Evolutionary conservation across 345 rosid species (phyloP).

Genomic region (Jatropha curcas): DNA sequence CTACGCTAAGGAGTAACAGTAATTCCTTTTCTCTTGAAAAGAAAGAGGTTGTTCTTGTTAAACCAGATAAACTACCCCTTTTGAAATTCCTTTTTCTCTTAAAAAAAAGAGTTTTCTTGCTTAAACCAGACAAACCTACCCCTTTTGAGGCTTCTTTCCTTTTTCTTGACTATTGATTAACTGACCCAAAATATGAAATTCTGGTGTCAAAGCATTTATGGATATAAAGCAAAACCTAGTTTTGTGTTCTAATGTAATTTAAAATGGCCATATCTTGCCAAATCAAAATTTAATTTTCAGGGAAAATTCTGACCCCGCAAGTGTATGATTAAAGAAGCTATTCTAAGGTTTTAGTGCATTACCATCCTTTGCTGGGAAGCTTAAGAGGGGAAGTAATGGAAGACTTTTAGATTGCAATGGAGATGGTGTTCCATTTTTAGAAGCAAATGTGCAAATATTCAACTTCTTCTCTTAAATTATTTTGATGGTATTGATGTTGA

Average conservation of each 20-base stretch:
- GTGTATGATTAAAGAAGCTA: slow-evolving; percentile 43
- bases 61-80: too few relatives aligned
- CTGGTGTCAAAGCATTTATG: slow-evolving; percentile 49
- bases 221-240: slow-evolving; percentile 27
- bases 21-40: too few relatives aligned
- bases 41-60: too few relatives aligned
- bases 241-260: background rate
- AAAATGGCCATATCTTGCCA: background rate
- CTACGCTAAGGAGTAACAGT: too few relatives aligned
- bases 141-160: slow-evolving; percentile 47
- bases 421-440: slow-evolving; percentile 57
- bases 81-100: slow-evolving; percentile 28
- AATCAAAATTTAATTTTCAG: background rate
- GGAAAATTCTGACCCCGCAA: slow-evolving; percentile 35
- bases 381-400: slow-evolving; percentile 38
- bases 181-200: slow-evolving; percentile 43
- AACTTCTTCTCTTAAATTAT: slow-evolving; percentile 43
- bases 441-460: slow-evolving; percentile 33
- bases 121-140: slow-evolving; percentile 50
- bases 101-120: slow-evolving; percentile 28
- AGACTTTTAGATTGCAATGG: slow-evolving; percentile 40
- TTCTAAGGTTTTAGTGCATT: slow-evolving; percentile 51
- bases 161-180: slow-evolving; percentile 56
- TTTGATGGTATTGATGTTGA: slow-evolving; percentile 44
- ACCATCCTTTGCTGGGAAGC: slow-evolving; percentile 68